Base-by-base conservation (phyloP, 78 protist genomes). In the Thecamonas trahens region DNA sequence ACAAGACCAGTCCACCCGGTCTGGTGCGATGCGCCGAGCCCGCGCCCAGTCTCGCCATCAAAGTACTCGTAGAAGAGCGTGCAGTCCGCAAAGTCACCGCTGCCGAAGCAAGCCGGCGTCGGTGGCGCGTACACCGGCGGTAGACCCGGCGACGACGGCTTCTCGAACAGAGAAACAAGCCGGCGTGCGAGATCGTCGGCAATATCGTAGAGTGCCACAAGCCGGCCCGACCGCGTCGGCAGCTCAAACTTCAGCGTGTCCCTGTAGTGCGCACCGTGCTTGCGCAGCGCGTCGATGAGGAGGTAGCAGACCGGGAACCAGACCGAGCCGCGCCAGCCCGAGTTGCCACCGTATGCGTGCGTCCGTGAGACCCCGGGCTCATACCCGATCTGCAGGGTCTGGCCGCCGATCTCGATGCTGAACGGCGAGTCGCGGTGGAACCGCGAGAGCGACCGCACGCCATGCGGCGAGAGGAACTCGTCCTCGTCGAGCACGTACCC, bases 1-100 rank as follows among this genome's bases (percentile, higher is more conserved):
- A 76, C 77, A 9, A 86, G 70, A 1, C 85, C 78, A 20, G 92
- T 83, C 92, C 89, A 83, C 53, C 89, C 92, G 45, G 89, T 79
- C 54, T 87, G 92, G 59, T 87, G 92, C 44, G 39, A 35, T 28
- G 92, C 92, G 9, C 92, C 92, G 6, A 80, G 9, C 26, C 92
- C 92, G 13, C 45, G 50, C 22, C 84, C 92, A 20, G 26, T 61
- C 34, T 80, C 86, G 13, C 82, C 83, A 55, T 82, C 60, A 47
- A 79, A 72, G 68, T 34, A 53, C 79, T 79, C 92, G 61, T 79
- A 20, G 73, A 80, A 87, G 40, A 80, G 60, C 0, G 76, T 29
- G 32, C 62, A 47, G 53, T 86, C 70, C 40, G 32, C n/a, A n/a
- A n/a, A n/a, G n/a, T n/a, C n/a, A n/a, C n/a, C n/a, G n/a, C n/a